These are phyloP conservation scores for Diphasiastrum complanatum DNA, from an alignment of 83 land plant genomes.

Conservation along the genomic window DNA sequence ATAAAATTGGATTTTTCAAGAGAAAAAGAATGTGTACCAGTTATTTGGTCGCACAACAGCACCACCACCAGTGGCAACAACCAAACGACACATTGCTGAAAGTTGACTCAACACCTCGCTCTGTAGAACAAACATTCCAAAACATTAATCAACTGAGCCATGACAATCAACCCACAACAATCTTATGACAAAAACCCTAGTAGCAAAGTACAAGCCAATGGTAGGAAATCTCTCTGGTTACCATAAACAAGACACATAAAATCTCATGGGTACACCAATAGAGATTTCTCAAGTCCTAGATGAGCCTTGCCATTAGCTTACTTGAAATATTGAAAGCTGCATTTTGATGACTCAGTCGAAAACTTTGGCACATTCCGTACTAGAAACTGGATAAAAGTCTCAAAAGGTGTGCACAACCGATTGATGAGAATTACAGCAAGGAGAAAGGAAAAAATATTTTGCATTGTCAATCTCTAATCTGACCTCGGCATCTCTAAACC, in stretches of 20 bases:
- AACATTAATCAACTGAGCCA: too few relatives aligned
- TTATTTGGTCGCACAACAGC: slow-evolving; percentile 58
- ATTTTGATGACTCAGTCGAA: too few relatives aligned
- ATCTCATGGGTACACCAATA: too few relatives aligned
- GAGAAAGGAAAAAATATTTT: background rate
- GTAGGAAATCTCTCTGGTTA: too few relatives aligned
- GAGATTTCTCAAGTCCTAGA: too few relatives aligned
- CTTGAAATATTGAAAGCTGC: too few relatives aligned
- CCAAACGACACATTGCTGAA: slow-evolving; percentile 79
- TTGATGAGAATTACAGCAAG: background rate
- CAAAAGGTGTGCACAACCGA: background rate
- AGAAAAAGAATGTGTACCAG: slow-evolving; percentile 42
- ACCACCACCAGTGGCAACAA: slow-evolving; percentile 82
- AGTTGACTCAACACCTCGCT: slow-evolving; percentile 79
- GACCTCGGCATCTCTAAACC: slow-evolving; percentile 80
- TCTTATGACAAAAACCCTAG: background rate
- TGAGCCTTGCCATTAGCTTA: too few relatives aligned
- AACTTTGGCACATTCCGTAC: too few relatives aligned
- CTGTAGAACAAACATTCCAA: slow-evolving; percentile 34
- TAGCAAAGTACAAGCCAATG: too few relatives aligned
- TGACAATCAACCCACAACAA: background rate
- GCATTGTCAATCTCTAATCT: too few relatives aligned
- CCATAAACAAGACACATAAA: too few relatives aligned
- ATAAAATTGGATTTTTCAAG: background rate
- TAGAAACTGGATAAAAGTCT: too few relatives aligned